phyloP scores from a whole-genome alignment of 768 basidiomycete species.

The Leccinum subgranulosum region DNA sequence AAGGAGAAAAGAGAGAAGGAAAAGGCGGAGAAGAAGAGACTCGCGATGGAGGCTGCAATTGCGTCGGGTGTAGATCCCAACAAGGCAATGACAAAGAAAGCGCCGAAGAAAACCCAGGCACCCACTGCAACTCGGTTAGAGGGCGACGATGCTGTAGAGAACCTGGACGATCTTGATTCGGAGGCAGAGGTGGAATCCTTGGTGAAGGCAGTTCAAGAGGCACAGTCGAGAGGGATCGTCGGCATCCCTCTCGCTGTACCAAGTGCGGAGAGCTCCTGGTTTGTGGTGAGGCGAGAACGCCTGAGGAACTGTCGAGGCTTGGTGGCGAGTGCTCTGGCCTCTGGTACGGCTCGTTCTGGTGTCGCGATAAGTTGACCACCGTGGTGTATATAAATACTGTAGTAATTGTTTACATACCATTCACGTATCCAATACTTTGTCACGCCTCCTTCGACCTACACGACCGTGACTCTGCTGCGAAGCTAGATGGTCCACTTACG shows the following conservation, averaged over 20 bases:
- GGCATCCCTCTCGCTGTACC: constrained; percentile 70
- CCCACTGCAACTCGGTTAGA: constrained; percentile 50
- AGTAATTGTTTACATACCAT: not conserved
- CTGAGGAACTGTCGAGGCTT: constrained; percentile 55
- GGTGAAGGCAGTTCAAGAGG: constrained; percentile 55
- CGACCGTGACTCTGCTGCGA: not conserved
- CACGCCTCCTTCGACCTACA: not conserved
- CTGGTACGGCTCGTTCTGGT: constrained; percentile 22
- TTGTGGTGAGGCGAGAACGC: constrained; percentile 71
- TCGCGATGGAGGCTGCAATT: constrained; percentile 67
- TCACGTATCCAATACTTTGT: not conserved
- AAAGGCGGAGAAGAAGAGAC: constrained; percentile 77
- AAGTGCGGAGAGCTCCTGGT: constrained; percentile 75
- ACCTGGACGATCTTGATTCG: constrained; percentile 77
- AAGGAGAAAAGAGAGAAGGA: constrained; percentile 82
- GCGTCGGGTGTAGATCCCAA: constrained; percentile 53
- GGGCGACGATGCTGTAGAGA: constrained; percentile 63
- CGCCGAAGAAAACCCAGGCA: constrained; percentile 58
- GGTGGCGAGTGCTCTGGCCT: constrained; percentile 48
- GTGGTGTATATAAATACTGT: not conserved
- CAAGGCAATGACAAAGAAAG: constrained; percentile 51
- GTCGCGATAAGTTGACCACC: constrained; percentile 18
- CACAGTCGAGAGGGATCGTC: constrained; percentile 55
- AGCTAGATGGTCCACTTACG: constrained; percentile 62
- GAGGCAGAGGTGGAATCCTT: constrained; percentile 82